phyloP scores from a whole-genome alignment of 768 basidiomycete species.

The Boletus tomentosulus region DNA sequence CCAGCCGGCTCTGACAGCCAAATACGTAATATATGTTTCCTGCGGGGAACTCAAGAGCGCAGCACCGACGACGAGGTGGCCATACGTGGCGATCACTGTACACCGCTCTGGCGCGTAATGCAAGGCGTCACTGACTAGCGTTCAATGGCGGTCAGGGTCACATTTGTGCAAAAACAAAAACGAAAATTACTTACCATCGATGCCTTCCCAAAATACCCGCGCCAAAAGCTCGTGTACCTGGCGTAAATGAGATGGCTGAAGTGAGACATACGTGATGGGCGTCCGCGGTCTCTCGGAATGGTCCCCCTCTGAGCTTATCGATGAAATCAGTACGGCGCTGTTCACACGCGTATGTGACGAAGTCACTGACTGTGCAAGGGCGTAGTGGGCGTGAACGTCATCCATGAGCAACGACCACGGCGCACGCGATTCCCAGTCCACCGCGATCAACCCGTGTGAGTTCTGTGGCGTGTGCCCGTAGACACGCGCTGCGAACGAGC shows the following conservation, averaged over 20 bases:
- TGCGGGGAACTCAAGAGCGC: conserved; percentile 75
- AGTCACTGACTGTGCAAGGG: conserved; percentile 49
- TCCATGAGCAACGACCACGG: conserved; percentile 76
- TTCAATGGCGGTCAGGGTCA: conserved; percentile 1
- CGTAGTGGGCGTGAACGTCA: conserved; percentile 65
- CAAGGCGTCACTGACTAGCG: conserved; percentile 64
- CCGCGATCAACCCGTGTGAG: conserved; percentile 41
- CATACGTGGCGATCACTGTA: conserved; percentile 72
- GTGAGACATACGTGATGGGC: conserved; percentile 61
- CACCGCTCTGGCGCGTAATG: conserved; percentile 65
- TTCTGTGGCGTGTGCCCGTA: conserved; percentile 36
- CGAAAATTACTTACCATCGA: conserved; percentile 49
- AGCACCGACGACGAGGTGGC: conserved; percentile 64
- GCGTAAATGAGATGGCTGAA: conserved; percentile 54
- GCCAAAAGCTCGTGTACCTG: conserved; percentile 71
- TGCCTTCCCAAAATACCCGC: conserved; percentile 72
- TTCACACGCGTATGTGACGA: neutral
- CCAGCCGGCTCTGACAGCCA: conserved; percentile 77
- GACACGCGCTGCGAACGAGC: conserved; percentile 65
- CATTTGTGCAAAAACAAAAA: neutral
- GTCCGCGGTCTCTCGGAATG: conserved; percentile 37
- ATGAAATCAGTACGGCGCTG: neutral
- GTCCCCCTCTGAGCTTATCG: conserved; percentile 52
- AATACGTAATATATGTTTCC: conserved; percentile 80
- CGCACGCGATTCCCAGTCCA: conserved; percentile 69